Base-by-base conservation (phyloP, 2,329 filamentous ascomycete genomes). In the Paecilomyces sp. region DNA sequence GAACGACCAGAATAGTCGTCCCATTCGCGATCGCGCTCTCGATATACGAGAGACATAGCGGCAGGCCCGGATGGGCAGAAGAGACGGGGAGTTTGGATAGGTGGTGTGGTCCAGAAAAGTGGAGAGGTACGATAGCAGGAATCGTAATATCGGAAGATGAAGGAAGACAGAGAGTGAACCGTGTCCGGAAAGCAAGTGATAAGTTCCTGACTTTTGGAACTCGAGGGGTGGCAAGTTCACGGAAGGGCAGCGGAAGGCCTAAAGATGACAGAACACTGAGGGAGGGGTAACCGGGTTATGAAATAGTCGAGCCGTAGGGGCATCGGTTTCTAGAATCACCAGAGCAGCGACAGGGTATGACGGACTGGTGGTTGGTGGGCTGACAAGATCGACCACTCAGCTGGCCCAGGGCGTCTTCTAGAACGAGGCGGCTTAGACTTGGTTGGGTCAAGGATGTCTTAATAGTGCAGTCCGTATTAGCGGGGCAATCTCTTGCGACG, bases 1-100 rank as follows among this genome's bases (percentile, higher is more conserved):
- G 71, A 68, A 61, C 74, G 71, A 58, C 75, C 73, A 62, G 70
- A 68, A 52, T 62, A 65, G 57, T 78, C 76, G 60, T 79, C 76
- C 68, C 73, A 78, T 57, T 75, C 72, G 28, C 73, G 72, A 36
- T 77, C 72, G 52, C 72, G 68, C 57, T 77, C 75, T 70, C 72
- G 70, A 66, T 76, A 74, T 24, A 68, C 62, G 64, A 75, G 74
- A 58, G 74, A 74, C 70, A 75, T 75, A 53, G 59, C 13, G 54
- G 54, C 33, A 24, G 25, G 24, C 18, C 25, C 28, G 28, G 54
- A 41, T 31, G 53, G 34, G 30, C 33, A 53, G 47, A 56, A 28
- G 24, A 13, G 3, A 54, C 50, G 11, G 34, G 24, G 53, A 50
- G 11, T 28, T 8, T 18, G 22, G 51, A 30, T 30, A 53, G 24